These are phyloP conservation scores for Fraxinus nigra DNA, from an alignment of 305 asterid species.

Conservation along the genomic window DNA sequence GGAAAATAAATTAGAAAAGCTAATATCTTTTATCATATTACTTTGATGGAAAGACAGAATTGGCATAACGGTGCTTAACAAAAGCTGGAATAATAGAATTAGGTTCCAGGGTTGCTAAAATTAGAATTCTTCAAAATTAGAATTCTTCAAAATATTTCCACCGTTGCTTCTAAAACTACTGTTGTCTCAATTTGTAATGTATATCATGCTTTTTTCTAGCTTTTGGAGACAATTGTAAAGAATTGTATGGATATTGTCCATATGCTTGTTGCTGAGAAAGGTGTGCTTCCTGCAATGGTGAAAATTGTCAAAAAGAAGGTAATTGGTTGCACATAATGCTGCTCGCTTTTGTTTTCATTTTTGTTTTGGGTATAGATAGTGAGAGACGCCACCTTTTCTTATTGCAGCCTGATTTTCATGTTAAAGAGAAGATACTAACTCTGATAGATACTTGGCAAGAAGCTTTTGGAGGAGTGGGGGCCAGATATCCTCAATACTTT, in stretches of 20 bases:
- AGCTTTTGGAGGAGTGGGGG: conserved; percentile 96
- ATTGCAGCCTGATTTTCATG: conserved; percentile 94
- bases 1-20: not conserved
- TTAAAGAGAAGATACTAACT: conserved; percentile 91
- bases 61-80: not conserved
- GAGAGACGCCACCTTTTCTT: conserved; percentile 12
- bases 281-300: conserved; percentile 93
- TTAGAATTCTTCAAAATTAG: not conserved
- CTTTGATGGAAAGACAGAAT: not conserved
- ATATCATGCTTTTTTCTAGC: conserved; percentile 45
- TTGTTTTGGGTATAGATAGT: not conserved
- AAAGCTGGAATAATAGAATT: not conserved
- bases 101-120: not conserved
- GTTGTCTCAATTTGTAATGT: not conserved
- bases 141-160: conserved; percentile 1
- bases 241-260: conserved; percentile 95
- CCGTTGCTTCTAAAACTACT: not conserved
- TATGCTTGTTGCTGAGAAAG: conserved; percentile 98
- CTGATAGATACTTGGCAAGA: conserved; percentile 99
- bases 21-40: not conserved
- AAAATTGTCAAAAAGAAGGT: conserved; percentile 89
- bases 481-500: conserved; percentile 86
- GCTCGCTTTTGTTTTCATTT: conserved; percentile 15
- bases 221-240: conserved; percentile 94
- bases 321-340: conserved; percentile 20